A percentile compares a stretch with the other conserved stretches of the same genome.
Conservation (phyloP, 1,284 basidiomycete species). For the Rhodofomes roseus region DNA sequence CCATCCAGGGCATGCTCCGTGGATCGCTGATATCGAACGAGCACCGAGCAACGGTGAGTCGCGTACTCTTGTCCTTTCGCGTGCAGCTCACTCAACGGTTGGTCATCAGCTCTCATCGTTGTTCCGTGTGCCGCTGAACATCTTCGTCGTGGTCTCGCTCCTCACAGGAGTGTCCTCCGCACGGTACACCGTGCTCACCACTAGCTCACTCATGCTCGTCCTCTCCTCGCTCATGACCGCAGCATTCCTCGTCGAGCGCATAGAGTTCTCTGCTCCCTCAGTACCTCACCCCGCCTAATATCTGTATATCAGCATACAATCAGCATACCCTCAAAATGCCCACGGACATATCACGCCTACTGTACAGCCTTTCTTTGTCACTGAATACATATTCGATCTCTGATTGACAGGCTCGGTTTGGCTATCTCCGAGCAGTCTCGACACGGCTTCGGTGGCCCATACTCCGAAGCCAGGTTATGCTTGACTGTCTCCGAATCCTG, state of each 20-base stretch:
- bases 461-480: no score
- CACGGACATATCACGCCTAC: background rate
- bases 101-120: conserved; percentile 56
- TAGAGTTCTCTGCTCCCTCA: background rate
- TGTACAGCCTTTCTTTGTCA: background rate
- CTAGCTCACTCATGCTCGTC: conserved; percentile 53
- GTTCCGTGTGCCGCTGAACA: conserved; percentile 71
- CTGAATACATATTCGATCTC: background rate
- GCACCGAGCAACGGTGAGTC: conserved; percentile 65
- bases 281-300: conserved; percentile 4
- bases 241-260: conserved; percentile 7
- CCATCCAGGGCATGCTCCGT: conserved; percentile 72
- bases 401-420: no score
- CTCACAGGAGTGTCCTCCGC: conserved; percentile 67
- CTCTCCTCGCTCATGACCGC: conserved; percentile 61
- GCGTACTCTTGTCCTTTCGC: background rate
- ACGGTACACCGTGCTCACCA: conserved; percentile 56
- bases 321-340: background rate
- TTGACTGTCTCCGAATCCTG: no score
- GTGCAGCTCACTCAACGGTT: background rate
- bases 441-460: no score
- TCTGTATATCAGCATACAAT: background rate
- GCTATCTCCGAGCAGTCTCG: no score
- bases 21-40: conserved; percentile 69
- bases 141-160: conserved; percentile 70